These are phyloP conservation scores for Danielia oregonensis DNA, from an alignment of 805 yeast species.

Conservation along the genomic window DNA sequence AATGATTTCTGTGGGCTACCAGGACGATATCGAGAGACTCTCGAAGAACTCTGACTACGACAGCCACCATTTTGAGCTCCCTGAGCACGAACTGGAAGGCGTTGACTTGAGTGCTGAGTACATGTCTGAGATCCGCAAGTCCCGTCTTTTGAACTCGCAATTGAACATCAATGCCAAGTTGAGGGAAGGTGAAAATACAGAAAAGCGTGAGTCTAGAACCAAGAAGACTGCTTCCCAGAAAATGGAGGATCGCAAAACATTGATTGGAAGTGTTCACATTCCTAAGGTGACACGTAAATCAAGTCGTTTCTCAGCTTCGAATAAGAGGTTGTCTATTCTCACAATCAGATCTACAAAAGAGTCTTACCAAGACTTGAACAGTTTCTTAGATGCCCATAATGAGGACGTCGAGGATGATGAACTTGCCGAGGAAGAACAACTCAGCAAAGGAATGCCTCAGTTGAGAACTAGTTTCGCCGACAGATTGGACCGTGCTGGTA, in stretches of 20 bases:
- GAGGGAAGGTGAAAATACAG: conserved; percentile 3
- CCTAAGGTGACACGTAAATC: conserved; percentile 73
- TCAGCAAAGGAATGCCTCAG: conserved; percentile 11
- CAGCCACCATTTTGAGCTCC: conserved; percentile 27
- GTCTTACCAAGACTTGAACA: conserved; percentile 57
- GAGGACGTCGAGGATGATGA: conserved; percentile 19
- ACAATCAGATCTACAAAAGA: conserved; percentile 67
- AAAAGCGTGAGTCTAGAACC: not conserved
- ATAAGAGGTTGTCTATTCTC: conserved; percentile 67
- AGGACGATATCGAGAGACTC: conserved; percentile 12
- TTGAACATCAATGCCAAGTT: conserved; percentile 21
- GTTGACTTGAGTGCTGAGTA: conserved; percentile 41
- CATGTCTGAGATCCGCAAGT: conserved; percentile 41
- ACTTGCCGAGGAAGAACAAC: conserved; percentile 19
- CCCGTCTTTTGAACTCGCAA: conserved; percentile 42
- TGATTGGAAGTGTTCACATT: conserved; percentile 59
- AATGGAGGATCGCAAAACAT: conserved; percentile 39
- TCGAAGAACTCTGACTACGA: conserved; percentile 16
- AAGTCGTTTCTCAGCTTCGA: conserved; percentile 51
- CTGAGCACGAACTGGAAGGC: conserved; percentile 33
- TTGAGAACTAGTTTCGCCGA: conserved; percentile 43
- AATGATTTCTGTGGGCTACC: conserved; percentile 30
- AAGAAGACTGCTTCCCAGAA: conserved; percentile 1
- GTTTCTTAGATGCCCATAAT: conserved; percentile 26
- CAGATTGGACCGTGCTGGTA: conserved; percentile 36